Conservation (phyloP, 345 rosid genomes). For the Linum usitatissimum region DNA sequence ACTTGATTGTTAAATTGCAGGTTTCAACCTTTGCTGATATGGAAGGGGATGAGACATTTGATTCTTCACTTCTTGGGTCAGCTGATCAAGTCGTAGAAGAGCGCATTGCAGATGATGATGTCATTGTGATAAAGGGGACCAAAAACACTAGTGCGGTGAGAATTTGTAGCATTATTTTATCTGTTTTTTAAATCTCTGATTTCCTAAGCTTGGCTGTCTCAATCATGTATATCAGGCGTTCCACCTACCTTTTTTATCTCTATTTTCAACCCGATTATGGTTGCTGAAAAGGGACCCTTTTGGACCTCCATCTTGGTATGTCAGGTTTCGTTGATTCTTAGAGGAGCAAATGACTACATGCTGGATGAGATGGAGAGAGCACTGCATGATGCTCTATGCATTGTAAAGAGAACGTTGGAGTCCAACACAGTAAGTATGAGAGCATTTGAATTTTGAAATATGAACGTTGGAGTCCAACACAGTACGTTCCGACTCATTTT, state of each 20-base stretch:
- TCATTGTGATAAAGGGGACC: conserved; percentile 81
- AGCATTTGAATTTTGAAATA: background rate
- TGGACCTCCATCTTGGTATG: conserved; percentile 2
- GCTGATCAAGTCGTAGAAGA: conserved; percentile 96
- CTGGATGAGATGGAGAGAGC: conserved; percentile 99
- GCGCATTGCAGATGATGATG: conserved; percentile 91
- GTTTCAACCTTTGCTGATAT: conserved; percentile 97
- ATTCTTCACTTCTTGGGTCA: conserved; percentile 62
- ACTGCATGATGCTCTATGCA: conserved; percentile 69
- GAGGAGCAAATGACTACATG: conserved; percentile 98
- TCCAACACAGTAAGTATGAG: conserved; percentile 59
- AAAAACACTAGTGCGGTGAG: conserved; percentile 75
- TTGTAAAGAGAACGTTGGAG: conserved; percentile 94
- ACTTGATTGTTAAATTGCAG: conserved; percentile 19
- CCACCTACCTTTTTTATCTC: background rate
- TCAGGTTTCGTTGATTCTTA: conserved; percentile 85
- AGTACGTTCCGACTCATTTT: background rate
- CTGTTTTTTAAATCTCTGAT: background rate
- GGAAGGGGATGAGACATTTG: conserved; percentile 99
- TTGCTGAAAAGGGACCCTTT: too few species aligned
- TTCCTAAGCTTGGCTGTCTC: background rate
- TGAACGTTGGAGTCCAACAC: background rate
- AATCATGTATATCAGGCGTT: background rate
- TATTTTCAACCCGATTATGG: background rate
- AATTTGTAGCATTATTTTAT: conserved; percentile 1